Evolutionary conservation across 345 rosid species (phyloP).

Genomic region (Carallia pectinifolia): DNA sequence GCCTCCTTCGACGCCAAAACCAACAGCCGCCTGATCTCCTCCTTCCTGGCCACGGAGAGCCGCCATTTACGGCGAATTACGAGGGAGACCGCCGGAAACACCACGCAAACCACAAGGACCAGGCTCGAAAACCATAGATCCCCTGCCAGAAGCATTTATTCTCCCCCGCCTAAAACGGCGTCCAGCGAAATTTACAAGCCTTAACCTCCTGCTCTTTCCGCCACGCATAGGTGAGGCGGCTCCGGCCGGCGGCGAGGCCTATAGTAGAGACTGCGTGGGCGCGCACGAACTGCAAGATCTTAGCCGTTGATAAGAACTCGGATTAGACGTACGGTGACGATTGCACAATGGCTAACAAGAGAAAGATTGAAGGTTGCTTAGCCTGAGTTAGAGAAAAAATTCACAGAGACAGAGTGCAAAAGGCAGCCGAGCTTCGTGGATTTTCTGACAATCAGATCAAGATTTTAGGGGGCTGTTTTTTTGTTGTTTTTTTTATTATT

Average conservation of each 20-base stretch:
- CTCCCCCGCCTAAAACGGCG: constrained; percentile 38
- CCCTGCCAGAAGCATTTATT: constrained; percentile 75
- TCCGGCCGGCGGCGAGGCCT: not conserved
- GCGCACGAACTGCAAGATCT: constrained; percentile 30
- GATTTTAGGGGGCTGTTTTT: constrained; percentile 23
- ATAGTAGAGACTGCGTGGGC: constrained; percentile 13
- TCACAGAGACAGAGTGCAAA: too few species aligned
- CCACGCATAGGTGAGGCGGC: constrained; percentile 47
- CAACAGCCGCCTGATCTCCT: constrained; percentile 74
- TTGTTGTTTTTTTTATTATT: not conserved
- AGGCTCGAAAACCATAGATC: constrained; percentile 90
- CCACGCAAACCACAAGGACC: constrained; percentile 52
- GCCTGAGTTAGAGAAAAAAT: too few species aligned
- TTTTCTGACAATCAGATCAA: constrained; percentile 30
- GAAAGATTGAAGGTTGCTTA: too few species aligned
- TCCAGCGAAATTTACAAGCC: constrained; percentile 36
- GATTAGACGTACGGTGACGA: constrained; percentile 13
- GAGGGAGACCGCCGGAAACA: constrained; percentile 44
- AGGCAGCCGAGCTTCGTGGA: not conserved
- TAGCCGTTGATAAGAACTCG: constrained; percentile 16
- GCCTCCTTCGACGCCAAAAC: constrained; percentile 79
- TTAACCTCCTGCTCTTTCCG: constrained; percentile 34
- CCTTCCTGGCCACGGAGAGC: constrained; percentile 49
- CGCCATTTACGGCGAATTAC: constrained; percentile 72
- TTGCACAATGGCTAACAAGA: not conserved